phyloP scores from a whole-genome alignment of 2,329 filamentous ascomycete genomes.

The Magnaporthales sp. region DNA sequence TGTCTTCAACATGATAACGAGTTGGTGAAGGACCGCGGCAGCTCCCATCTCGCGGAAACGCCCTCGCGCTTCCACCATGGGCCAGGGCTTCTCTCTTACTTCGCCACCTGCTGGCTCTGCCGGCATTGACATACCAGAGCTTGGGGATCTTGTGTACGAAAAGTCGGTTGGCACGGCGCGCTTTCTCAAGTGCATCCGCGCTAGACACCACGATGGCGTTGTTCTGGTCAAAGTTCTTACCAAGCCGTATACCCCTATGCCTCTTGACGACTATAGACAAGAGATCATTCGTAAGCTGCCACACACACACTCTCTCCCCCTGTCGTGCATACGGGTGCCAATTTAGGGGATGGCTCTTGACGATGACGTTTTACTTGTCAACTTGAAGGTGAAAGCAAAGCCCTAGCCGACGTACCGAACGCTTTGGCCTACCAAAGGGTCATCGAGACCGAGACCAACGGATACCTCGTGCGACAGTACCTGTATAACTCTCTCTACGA shows the following conservation, averaged over 20 bases:
- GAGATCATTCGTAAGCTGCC: conserved; percentile 56
- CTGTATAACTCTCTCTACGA: conserved; percentile 97
- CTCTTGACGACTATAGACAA: conserved; percentile 70
- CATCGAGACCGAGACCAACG: conserved; percentile 83
- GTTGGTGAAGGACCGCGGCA: neutral
- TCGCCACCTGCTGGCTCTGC: conserved; percentile 86
- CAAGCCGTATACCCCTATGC: conserved; percentile 79
- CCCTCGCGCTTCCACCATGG: conserved; percentile 51
- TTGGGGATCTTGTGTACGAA: conserved; percentile 85
- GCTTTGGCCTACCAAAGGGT: conserved; percentile 84
- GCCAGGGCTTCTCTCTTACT: conserved; percentile 91
- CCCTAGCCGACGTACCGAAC: conserved; percentile 78
- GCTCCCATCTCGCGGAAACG: neutral
- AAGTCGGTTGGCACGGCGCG: conserved; percentile 83
- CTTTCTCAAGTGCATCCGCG: conserved; percentile 95
- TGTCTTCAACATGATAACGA: neutral
- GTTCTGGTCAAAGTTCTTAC: conserved; percentile 92
- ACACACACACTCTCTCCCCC: neutral
- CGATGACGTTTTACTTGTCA: conserved; percentile 6
- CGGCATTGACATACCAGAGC: conserved; percentile 87
- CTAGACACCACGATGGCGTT: conserved; percentile 80
- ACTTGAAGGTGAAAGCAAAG: conserved; percentile 62
- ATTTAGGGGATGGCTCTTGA: neutral
- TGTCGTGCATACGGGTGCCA: neutral
- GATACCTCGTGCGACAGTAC: conserved; percentile 89